Percentiles rank a stretch among this genome's conserved stretches.
Conservation (phyloP, 768 basidiomycete genomes). For the Boletus rubescentipes region DNA sequence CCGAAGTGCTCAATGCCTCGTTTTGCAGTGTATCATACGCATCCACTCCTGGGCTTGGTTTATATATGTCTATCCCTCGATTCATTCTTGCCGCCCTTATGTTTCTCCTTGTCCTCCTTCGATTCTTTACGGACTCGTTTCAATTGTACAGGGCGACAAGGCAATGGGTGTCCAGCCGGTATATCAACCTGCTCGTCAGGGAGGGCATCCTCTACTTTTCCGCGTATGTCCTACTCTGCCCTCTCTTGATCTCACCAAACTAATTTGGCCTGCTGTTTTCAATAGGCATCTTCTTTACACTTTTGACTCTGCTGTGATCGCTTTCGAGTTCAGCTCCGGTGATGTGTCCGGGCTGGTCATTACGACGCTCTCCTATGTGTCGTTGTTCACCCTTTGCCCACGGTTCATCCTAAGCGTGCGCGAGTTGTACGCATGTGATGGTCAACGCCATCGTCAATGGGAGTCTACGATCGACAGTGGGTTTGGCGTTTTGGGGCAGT, state of each 20-base stretch:
- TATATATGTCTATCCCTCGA: not conserved
- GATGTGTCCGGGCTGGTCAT: not conserved
- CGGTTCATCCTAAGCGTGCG: constrained; percentile 1
- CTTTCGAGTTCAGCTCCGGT: too few relatives aligned
- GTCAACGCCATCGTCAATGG: too few relatives aligned
- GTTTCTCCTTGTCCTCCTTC: not conserved
- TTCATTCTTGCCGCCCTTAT: not conserved
- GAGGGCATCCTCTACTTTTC: not conserved
- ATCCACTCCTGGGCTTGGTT: not conserved
- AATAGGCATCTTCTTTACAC: not conserved
- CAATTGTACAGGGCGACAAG: not conserved
- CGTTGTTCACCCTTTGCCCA: not conserved
- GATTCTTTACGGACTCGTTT: not conserved
- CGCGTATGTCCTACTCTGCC: not conserved
- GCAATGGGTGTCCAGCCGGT: not conserved
- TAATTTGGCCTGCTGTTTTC: not conserved
- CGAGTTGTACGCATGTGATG: not conserved
- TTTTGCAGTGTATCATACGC: not conserved
- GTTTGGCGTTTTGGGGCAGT: not conserved
- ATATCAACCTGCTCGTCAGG: not conserved
- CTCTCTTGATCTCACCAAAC: not conserved
- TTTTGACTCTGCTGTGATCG: not conserved
- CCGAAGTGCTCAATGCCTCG: not conserved
- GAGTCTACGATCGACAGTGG: not conserved
- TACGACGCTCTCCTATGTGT: not conserved